A percentile compares a stretch with the other conserved stretches of the same genome.
phyloP scores from a whole-genome alignment of 257 asterid genomes.

The Apocynum venetum region DNA sequence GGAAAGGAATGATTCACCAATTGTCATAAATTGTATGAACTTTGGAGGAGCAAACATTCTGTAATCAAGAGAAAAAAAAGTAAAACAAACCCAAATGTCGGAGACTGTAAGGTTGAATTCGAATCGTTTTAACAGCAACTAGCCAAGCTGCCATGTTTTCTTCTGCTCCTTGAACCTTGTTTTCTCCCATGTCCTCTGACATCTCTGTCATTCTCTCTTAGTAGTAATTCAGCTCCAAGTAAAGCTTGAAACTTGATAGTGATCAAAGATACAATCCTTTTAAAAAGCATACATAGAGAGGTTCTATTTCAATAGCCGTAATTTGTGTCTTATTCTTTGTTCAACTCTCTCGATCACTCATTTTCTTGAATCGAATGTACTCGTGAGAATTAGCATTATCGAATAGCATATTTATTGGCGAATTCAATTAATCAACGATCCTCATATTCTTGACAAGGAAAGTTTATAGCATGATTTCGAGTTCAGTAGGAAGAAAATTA shows the following conservation, averaged over 20 bases:
- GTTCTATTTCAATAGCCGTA: background rate
- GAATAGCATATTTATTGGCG: background rate
- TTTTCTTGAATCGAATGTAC: background rate
- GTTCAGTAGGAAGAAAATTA: background rate
- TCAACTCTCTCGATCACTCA: background rate
- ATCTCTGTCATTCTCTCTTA: background rate
- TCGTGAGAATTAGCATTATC: background rate
- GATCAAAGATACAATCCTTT: background rate
- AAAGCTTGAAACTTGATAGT: background rate
- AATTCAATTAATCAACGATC: background rate
- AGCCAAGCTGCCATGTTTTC: conserved; percentile 99
- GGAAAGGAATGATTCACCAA: background rate
- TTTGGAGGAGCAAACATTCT: background rate
- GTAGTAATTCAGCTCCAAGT: background rate
- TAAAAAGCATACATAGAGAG: background rate
- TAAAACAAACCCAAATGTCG: conserved; percentile 59
- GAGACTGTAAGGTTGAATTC: conserved; percentile 79
- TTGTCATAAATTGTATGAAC: background rate
- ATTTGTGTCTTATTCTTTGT: background rate
- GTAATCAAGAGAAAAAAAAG: background rate
- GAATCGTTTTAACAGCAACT: conserved; percentile 65
- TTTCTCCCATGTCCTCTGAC: conserved; percentile 51
- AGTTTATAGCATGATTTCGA: background rate
- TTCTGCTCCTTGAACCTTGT: conserved; percentile 32
- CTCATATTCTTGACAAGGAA: background rate